Evolutionary conservation across 164 flowering plant species (phyloP).

Genomic region (Annona squamosa): DNA sequence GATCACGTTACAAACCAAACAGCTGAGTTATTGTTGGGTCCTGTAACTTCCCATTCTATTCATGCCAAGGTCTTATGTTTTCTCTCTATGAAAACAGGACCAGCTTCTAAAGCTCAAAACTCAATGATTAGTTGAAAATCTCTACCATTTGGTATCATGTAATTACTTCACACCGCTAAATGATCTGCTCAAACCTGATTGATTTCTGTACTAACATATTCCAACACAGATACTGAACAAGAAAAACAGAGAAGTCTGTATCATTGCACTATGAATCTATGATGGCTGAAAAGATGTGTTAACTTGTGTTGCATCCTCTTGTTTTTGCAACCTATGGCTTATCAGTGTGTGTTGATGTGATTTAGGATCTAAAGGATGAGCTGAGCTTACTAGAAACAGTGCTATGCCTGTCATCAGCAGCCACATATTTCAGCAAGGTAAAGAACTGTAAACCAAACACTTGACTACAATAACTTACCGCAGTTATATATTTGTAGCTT

Average conservation of each 20-base stretch:
- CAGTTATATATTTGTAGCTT: background rate
- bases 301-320: background rate
- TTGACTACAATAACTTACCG: background rate
- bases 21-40: no score
- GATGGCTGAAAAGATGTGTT: background rate
- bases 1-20: no score
- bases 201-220: background rate
- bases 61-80: no score
- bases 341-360: background rate
- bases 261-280: background rate
- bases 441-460: background rate
- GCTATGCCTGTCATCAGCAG: conserved; percentile 48
- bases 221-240: background rate
- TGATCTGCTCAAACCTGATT: background rate
- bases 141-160: background rate
- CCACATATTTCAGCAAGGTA: conserved; percentile 54
- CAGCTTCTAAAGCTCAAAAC: no score
- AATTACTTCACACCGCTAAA: no score
- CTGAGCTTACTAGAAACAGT: conserved; percentile 31
- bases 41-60: no score
- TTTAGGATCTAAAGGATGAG: conserved; percentile 46
- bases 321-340: background rate
- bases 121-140: no score
- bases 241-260: background rate
- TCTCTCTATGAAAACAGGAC: no score